These are phyloP conservation scores for Picochlorum sp. DNA, from an alignment of 139 green algal genomes.

Conservation along the genomic window DNA sequence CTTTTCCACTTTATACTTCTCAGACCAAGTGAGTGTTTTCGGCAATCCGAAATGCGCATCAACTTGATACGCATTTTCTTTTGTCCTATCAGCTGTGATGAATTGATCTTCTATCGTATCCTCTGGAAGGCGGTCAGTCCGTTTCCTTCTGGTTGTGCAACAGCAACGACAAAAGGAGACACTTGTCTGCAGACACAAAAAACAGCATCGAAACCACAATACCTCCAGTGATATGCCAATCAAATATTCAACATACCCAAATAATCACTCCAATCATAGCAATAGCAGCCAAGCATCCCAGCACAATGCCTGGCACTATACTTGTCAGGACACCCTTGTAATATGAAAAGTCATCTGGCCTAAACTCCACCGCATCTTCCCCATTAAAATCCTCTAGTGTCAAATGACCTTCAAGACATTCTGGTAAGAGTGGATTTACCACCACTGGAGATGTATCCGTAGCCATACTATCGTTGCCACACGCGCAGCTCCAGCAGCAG, in stretches of 20 bases:
- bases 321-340: slow-evolving; percentile 12
- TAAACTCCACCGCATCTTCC: background rate
- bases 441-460: background rate
- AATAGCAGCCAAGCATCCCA: slow-evolving; percentile 11
- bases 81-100: background rate
- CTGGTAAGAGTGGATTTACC: background rate
- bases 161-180: background rate
- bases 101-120: background rate
- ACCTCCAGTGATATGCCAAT: too few species aligned
- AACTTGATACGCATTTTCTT: background rate
- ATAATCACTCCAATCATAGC: slow-evolving; percentile 21
- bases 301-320: slow-evolving; percentile 18
- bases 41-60: background rate
- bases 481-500: background rate
- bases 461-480: background rate
- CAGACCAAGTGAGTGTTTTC: background rate
- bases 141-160: background rate
- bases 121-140: background rate
- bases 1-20: slow-evolving; percentile 1
- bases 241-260: background rate
- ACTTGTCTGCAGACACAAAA: background rate
- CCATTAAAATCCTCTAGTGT: background rate
- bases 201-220: too few species aligned
- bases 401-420: background rate
- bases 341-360: background rate